phyloP scores from a whole-genome alignment of 208 protist genomes.

The Trypanosoma lewisi region DNA sequence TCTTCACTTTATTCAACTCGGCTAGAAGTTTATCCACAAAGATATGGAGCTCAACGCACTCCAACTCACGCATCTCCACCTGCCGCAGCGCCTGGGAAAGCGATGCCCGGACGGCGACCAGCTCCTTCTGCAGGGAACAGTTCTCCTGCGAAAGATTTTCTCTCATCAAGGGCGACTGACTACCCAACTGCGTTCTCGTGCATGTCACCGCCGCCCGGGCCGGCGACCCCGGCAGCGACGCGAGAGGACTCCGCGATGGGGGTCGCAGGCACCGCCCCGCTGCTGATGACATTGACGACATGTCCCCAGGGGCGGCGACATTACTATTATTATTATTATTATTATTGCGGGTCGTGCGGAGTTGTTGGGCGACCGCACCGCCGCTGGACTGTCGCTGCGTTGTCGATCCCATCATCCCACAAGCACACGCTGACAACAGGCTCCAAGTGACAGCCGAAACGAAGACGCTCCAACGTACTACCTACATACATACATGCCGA shows the following conservation, averaged over 20 bases:
- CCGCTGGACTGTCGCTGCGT: too few relatives aligned
- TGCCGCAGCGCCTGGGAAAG: slow-evolving; percentile 21
- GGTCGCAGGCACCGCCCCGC: too few relatives aligned
- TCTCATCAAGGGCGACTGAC: too few relatives aligned
- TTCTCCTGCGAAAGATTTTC: slow-evolving; percentile 1
- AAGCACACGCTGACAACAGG: too few relatives aligned
- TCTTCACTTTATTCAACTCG: slow-evolving; percentile 1
- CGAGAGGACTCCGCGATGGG: too few relatives aligned
- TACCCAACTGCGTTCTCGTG: too few relatives aligned
- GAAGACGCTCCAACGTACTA: not conserved
- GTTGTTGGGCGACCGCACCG: not conserved
- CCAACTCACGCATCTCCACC: slow-evolving; percentile 29
- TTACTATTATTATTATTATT: slow-evolving; percentile 2
- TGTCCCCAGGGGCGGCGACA: too few relatives aligned
- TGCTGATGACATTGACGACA: too few relatives aligned
- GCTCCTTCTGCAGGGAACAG: not conserved
- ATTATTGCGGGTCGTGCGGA: not conserved
- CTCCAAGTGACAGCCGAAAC: too few relatives aligned
- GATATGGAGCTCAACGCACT: slow-evolving; percentile 43
- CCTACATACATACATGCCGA: not conserved
- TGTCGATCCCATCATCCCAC: too few relatives aligned
- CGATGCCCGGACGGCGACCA: not conserved
- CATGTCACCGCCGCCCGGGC: too few relatives aligned
- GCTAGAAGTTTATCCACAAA: slow-evolving; percentile 37
- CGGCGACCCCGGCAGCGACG: too few relatives aligned